Percentiles rank a stretch among this genome's conserved stretches.
phyloP scores from a whole-genome alignment of 78 protist species.

The Dictyostelium capitatum region DNA sequence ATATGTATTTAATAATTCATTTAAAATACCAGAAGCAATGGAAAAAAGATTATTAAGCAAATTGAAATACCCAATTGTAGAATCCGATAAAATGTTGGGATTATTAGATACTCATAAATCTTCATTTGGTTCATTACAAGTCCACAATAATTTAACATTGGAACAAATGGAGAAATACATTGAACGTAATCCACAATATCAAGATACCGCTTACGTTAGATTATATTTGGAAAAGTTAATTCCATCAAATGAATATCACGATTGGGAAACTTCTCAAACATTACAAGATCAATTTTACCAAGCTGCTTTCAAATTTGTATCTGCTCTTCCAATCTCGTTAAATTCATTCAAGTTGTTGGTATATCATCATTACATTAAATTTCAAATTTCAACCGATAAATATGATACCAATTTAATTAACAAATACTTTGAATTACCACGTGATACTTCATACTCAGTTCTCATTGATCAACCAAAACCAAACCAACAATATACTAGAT shows the following conservation, averaged over 20 bases:
- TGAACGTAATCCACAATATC: background rate
- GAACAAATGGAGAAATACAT: constrained; percentile 39
- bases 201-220: constrained; percentile 6
- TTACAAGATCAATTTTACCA: background rate
- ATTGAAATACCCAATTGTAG: constrained; percentile 28
- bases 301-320: constrained; percentile 1
- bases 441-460: constrained; percentile 20
- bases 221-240: constrained; percentile 18
- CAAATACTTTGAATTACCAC: constrained; percentile 45
- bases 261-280: constrained; percentile 20
- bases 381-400: background rate
- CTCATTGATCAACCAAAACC: background rate
- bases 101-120: background rate
- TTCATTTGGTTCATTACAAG: background rate
- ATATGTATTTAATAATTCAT: constrained; percentile 14
- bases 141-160: constrained; percentile 32
- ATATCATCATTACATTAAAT: constrained; percentile 32
- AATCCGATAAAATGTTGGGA: background rate
- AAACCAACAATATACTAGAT: background rate
- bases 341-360: constrained; percentile 6
- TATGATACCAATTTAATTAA: constrained; percentile 12
- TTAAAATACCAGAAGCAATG: background rate
- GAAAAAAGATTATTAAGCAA: background rate
- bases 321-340: constrained; percentile 12
- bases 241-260: constrained; percentile 14